phyloP scores from a whole-genome alignment of 176 grass and related monocot genomes.

The Pontederia paniculata region DNA sequence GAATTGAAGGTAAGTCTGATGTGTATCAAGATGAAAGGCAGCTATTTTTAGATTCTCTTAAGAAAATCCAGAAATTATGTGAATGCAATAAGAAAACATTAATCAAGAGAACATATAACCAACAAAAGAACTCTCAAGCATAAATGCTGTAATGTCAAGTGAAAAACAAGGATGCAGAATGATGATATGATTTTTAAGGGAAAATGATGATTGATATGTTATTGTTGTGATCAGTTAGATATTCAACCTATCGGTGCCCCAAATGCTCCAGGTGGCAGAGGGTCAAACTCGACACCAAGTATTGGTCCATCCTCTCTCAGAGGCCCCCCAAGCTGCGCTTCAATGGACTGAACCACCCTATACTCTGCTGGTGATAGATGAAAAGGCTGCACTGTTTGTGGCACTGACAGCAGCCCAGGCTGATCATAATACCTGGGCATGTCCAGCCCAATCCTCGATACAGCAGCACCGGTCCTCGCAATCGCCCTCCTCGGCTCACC shows the following conservation, averaged over 20 bases:
- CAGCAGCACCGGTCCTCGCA: conserved; percentile 8
- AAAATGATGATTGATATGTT: neutral
- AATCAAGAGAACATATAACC: too few species aligned
- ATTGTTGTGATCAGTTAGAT: neutral
- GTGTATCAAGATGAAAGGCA: too few species aligned
- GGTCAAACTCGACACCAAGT: conserved; percentile 77
- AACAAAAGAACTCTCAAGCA: too few species aligned
- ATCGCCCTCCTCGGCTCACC: conserved; percentile 17
- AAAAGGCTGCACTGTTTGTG: conserved; percentile 8
- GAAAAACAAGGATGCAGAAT: neutral
- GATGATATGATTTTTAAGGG: neutral
- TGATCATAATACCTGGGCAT: conserved; percentile 52
- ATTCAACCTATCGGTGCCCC: conserved; percentile 66
- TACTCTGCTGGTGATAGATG: conserved; percentile 34
- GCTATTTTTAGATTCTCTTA: too few species aligned
- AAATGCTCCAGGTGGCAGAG: conserved; percentile 78
- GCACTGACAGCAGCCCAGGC: conserved; percentile 26
- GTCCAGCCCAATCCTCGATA: conserved; percentile 34
- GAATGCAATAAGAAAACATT: too few species aligned
- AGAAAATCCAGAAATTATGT: too few species aligned
- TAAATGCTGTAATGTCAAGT: too few species aligned
- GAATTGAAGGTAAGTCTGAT: too few species aligned
- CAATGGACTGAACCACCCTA: conserved; percentile 34
- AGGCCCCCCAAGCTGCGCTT: conserved; percentile 51
- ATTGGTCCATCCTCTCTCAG: conserved; percentile 76